A percentile compares a stretch with the other conserved stretches of the same genome.
Evolutionary conservation across 257 asterid species (phyloP).

Genomic region (Coffea canephora): DNA sequence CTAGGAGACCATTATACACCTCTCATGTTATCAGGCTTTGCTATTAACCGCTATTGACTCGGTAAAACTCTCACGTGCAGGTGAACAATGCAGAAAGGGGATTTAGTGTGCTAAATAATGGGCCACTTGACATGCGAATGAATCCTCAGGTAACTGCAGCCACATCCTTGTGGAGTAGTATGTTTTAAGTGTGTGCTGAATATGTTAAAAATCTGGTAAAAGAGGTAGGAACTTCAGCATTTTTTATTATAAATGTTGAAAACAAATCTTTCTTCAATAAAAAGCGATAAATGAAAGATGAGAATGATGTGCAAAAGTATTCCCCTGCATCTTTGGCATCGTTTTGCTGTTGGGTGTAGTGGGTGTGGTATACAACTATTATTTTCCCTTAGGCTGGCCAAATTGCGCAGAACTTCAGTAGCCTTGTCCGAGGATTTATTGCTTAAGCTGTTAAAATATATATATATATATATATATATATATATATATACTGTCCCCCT

Average conservation of each 20-base stretch:
- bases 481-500: background rate
- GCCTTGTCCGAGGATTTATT: background rate
- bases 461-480: no score
- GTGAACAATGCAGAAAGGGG: constrained; percentile 88
- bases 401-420: background rate
- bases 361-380: background rate
- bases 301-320: background rate
- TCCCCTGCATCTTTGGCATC: background rate
- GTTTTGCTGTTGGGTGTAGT: background rate
- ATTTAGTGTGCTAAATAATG: constrained; percentile 81
- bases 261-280: background rate
- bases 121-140: constrained; percentile 99
- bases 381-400: background rate
- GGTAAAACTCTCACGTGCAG: constrained; percentile 31
- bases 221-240: background rate
- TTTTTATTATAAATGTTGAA: background rate
- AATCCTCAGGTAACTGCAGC: constrained; percentile 68
- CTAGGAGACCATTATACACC: background rate
- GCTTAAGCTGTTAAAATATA: background rate
- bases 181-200: background rate
- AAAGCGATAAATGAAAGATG: background rate
- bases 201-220: background rate
- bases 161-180: background rate
- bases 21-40: background rate
- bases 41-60: background rate